phyloP scores from a whole-genome alignment of 768 basidiomycete genomes.

The Phlebiopsis flavidoalba region DNA sequence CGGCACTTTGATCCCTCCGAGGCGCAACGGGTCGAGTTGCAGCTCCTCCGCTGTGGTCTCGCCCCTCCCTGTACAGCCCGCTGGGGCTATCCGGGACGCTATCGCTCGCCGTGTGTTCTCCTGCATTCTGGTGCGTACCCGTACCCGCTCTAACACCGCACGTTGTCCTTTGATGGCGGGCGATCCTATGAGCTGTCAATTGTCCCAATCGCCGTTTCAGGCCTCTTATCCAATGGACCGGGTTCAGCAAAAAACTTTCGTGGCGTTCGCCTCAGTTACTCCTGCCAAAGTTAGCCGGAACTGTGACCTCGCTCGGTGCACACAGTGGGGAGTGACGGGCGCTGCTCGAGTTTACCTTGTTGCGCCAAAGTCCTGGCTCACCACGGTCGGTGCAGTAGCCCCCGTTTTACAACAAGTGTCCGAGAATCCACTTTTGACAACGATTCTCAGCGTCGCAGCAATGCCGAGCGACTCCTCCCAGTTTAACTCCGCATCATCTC shows the following conservation, averaged over 20 bases:
- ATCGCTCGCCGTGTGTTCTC: not conserved
- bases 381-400: not conserved
- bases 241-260: not conserved
- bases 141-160: not conserved
- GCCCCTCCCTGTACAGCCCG: not conserved
- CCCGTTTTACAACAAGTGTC: not conserved
- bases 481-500: constrained; percentile 11
- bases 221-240: not conserved
- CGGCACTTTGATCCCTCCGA: not conserved
- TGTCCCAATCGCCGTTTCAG: not conserved
- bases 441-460: not conserved
- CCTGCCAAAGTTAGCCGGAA: not conserved
- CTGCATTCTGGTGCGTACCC: not conserved
- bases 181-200: not conserved
- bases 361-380: not conserved
- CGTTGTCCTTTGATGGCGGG: not conserved
- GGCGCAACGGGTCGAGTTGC: not conserved
- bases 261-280: not conserved
- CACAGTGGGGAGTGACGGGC: not conserved
- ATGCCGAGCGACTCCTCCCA: not conserved
- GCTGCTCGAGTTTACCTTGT: no score
- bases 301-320: not conserved
- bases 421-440: not conserved
- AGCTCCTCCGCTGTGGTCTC: not conserved
- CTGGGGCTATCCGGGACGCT: not conserved